Conservation (phyloP, 2,329 filamentous ascomycete species). For the Ascochyta viciae-villosae region DNA sequence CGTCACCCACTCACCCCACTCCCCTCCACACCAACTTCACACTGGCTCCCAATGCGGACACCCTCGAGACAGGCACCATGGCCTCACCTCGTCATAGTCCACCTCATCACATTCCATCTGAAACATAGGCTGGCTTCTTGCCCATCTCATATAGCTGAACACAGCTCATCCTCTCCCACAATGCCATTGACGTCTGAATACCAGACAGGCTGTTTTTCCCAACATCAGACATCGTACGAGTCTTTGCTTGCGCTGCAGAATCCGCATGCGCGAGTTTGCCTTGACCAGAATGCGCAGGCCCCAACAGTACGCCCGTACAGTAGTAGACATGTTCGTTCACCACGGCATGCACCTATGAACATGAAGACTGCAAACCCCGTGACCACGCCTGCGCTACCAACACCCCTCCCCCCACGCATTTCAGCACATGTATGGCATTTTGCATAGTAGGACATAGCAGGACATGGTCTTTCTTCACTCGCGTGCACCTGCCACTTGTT, state of each 20-base stretch:
- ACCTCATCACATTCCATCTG: background rate
- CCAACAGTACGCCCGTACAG: background rate
- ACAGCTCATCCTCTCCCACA: background rate
- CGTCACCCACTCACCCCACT: background rate
- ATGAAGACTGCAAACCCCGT: background rate
- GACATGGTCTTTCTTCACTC: background rate
- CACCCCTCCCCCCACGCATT: background rate
- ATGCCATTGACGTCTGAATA: background rate
- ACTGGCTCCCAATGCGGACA: background rate
- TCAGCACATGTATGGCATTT: background rate
- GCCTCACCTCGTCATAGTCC: background rate
- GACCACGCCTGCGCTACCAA: background rate
- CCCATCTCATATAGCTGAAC: background rate
- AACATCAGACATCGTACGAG: constrained; percentile 4
- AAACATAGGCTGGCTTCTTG: background rate
- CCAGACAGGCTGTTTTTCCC: background rate
- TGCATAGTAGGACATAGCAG: background rate
- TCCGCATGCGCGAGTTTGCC: background rate
- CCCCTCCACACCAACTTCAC: background rate
- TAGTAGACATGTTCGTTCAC: background rate
- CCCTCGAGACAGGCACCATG: background rate
- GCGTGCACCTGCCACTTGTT: background rate
- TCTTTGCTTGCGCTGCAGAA: background rate
- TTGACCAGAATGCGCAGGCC: background rate
- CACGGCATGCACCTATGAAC: background rate